Evolutionary conservation across 441 rosid genomes (phyloP).

Genomic region (Gossypium davidsonii): DNA sequence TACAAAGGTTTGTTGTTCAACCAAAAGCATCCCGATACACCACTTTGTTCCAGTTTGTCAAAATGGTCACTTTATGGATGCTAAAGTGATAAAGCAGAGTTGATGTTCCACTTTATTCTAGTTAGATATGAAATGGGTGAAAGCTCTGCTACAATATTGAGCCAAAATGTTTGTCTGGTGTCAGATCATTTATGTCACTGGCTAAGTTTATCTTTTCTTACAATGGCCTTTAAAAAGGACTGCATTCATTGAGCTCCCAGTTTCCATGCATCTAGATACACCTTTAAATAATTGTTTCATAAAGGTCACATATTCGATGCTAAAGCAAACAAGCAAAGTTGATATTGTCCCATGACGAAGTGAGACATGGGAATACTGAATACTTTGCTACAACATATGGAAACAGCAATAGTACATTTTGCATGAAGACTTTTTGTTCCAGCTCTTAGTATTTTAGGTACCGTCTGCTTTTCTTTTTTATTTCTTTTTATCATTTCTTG

Average conservation of each 20-base stretch:
- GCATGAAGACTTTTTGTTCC: background rate
- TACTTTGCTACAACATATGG: conserved; percentile 45
- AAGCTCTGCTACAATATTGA: conserved; percentile 22
- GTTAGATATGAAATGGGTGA: conserved; percentile 28
- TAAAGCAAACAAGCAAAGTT: conserved; percentile 50
- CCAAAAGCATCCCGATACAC: conserved; percentile 22
- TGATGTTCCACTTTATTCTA: conserved; percentile 25
- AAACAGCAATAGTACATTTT: background rate
- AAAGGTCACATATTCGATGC: conserved; percentile 83
- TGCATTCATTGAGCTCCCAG: background rate
- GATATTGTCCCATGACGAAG: conserved; percentile 52
- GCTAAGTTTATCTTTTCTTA: conserved; percentile 2
- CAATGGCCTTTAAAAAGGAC: background rate
- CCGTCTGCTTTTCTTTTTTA: background rate
- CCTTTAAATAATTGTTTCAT: conserved; percentile 64
- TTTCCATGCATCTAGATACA: conserved; percentile 72
- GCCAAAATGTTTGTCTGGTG: background rate
- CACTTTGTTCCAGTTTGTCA: conserved; percentile 20
- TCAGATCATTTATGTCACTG: background rate
- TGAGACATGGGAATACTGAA: conserved; percentile 35
- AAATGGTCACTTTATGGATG: conserved; percentile 32
- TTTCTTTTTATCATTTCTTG: background rate
- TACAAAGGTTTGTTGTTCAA: background rate
- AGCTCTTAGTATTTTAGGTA: background rate
- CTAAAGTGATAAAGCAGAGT: conserved; percentile 29